Conservation (phyloP, 495 filamentous ascomycete species). For the Xylaria scruposa region DNA sequence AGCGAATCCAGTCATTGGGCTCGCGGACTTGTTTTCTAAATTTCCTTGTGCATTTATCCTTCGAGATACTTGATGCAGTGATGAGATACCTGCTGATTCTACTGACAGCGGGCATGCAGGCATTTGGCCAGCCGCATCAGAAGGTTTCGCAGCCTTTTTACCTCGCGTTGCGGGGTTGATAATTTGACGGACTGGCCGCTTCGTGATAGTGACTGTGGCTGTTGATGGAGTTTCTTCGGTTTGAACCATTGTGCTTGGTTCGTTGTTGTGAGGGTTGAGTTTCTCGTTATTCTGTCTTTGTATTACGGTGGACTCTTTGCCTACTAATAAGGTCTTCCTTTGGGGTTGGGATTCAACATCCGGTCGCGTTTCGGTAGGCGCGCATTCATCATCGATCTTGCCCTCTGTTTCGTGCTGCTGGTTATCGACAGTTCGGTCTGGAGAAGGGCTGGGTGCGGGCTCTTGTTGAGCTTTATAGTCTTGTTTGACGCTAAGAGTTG, state of each 20-base stretch:
- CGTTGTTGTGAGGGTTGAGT: not conserved
- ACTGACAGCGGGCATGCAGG: conserved; percentile 47
- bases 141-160: conserved; percentile 55
- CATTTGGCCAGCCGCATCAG: conserved; percentile 53
- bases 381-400: not conserved
- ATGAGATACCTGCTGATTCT: conserved; percentile 28
- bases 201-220: conserved; percentile 8
- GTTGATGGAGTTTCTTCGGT: conserved; percentile 10
- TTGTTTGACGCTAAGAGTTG: not conserved
- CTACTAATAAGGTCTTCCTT: not conserved
- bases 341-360: not conserved
- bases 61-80: conserved; percentile 24
- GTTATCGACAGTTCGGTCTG: not conserved
- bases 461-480: conserved; percentile 2
- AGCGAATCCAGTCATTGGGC: conserved; percentile 45
- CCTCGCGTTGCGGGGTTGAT: conserved; percentile 57
- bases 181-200: conserved; percentile 28
- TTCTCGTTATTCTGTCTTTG: not conserved
- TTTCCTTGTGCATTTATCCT: conserved; percentile 32
- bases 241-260: not conserved
- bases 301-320: not conserved
- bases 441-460: not conserved
- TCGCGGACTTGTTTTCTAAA: conserved; percentile 27
- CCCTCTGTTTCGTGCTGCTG: not conserved
- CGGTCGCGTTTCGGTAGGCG: not conserved